A percentile compares a stretch with the other conserved stretches of the same genome.
Conservation (phyloP, 225 moss, liverwort and hornwort species). For the Pleurozium schreberi region DNA sequence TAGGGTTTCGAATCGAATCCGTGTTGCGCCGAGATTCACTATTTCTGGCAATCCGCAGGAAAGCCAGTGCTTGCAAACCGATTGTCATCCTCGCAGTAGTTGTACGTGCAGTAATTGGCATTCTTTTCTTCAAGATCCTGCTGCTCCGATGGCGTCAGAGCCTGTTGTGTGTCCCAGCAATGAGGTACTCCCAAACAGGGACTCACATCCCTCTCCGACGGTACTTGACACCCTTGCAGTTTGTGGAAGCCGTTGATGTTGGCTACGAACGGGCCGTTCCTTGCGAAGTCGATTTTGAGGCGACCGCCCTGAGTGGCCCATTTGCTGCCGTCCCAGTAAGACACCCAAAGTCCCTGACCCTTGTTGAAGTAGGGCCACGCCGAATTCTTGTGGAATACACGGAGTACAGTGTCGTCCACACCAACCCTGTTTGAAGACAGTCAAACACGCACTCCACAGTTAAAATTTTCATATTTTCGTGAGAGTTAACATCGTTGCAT, state of each 20-base stretch:
- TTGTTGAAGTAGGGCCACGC: conserved; percentile 6
- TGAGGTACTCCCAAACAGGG: background rate
- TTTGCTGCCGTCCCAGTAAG: conserved; percentile 57
- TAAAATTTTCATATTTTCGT: background rate
- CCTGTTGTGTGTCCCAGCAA: background rate
- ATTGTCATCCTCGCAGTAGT: background rate
- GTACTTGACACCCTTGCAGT: background rate
- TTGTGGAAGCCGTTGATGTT: conserved; percentile 15
- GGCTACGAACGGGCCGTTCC: conserved; percentile 37
- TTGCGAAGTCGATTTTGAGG: conserved; percentile 28
- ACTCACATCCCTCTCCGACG: background rate
- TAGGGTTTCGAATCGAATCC: background rate
- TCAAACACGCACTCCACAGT: background rate
- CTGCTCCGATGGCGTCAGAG: background rate
- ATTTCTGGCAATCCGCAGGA: conserved; percentile 3
- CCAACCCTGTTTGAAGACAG: background rate
- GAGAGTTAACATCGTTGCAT: background rate
- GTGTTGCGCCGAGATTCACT: background rate
- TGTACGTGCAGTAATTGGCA: background rate
- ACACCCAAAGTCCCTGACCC: conserved; percentile 12
- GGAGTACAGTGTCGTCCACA: conserved; percentile 6
- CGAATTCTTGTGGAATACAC: background rate
- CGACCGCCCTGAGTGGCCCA: conserved; percentile 68
- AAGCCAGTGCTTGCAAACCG: background rate
- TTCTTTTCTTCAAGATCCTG: background rate